Evolutionary conservation across 2,329 filamentous ascomycete genomes (phyloP).

Genomic region (Trichoderma asperellum): DNA sequence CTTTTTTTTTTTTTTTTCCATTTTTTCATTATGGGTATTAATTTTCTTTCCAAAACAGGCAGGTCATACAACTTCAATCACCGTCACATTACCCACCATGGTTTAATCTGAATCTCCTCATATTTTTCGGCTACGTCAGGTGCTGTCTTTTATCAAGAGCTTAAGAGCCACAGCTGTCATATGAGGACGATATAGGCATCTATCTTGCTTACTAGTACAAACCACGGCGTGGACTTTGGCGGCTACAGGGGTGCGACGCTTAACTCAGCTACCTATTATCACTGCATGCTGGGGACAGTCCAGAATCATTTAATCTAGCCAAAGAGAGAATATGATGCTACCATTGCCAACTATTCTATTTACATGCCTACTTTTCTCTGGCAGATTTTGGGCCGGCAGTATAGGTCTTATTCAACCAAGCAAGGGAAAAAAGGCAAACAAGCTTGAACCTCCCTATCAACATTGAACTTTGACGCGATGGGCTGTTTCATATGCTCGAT

Average conservation of each 20-base stretch:
- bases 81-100: not conserved
- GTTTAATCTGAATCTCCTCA: not conserved
- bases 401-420: not conserved
- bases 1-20: too few relatives aligned
- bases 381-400: not conserved
- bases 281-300: not conserved
- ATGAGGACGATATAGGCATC: not conserved
- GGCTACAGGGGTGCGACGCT: not conserved
- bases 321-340: not conserved
- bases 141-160: not conserved
- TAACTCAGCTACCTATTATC: not conserved
- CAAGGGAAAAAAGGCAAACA: not conserved
- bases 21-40: not conserved
- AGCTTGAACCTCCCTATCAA: not conserved
- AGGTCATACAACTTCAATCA: not conserved
- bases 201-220: not conserved
- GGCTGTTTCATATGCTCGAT: not conserved
- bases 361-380: not conserved
- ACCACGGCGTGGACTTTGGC: not conserved
- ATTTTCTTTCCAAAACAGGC: not conserved
- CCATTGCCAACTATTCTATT: too few relatives aligned
- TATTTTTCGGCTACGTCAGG: not conserved
- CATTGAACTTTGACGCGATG: not conserved
- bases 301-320: not conserved
- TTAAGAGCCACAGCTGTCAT: not conserved